Evolutionary conservation across 106 monocot species (phyloP), one percentile per base, ranked within the genome.

Genomic region (Apostasia ramifera): DNA sequence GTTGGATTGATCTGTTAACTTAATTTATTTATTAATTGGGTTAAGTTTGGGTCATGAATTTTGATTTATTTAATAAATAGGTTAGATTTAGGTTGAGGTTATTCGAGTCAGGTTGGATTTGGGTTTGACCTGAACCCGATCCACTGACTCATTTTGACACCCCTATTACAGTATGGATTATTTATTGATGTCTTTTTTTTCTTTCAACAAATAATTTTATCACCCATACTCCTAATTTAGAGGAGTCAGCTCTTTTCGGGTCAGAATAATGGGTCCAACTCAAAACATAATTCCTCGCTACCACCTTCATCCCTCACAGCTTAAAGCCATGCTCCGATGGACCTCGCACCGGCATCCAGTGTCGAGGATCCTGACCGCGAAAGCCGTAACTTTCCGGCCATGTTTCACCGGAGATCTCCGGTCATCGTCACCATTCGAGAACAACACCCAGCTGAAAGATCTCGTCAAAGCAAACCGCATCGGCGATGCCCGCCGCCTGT

Each of bases 401-500:
- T 26, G 3, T 26, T 48, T 48, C 14, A 49, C 65, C 6, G 48
- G 26, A 37, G 12, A n/a, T 65, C 47, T 48, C 3, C 64, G 69
- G 4, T 40, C 41, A 0, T 57, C 49, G 1, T 55, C 64, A 1
- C 49, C 77, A 26, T 73, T 41, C 73, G 82, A 82, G 49, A 53
- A 61, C 73, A 87, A 87, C 76, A 48, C 70, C 46, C 63, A 53
- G 2, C 72, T 87, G 1, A 80, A 57, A 38, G 9, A 52, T 1
- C 72, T 92, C 37, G 61, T 85, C 53, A 71, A 81, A 40, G 61
- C 66, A 15, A 38, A 52, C 59, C 76, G 66, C 7, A 69, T 89
- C 6, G 9, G 0, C 4, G 77, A 85, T 12, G 93, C 93, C 12
- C 79, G 71, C 39, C 56, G 8, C 40, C 26, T 82, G 72, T 93